These are phyloP conservation scores for Euptelea pleiosperma DNA, from an alignment of 164 flowering plant genomes.

Conservation along the genomic window DNA sequence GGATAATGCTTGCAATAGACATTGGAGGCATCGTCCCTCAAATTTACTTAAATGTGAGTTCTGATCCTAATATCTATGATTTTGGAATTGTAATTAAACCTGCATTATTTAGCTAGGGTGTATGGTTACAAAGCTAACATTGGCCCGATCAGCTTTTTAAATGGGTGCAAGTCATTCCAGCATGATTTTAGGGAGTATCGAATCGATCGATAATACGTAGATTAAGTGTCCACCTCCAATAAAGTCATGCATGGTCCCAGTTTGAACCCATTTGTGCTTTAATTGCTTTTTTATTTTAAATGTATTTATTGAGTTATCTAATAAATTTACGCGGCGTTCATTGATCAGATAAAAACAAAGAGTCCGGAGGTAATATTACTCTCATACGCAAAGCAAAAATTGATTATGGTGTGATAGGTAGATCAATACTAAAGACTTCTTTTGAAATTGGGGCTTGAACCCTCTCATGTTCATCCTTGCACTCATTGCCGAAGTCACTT, in stretches of 20 bases:
- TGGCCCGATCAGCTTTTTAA: too few species aligned
- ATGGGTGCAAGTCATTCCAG: too few species aligned
- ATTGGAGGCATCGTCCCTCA: slow-evolving; percentile 77
- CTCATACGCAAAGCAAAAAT: not conserved
- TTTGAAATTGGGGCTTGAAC: slow-evolving; percentile 79
- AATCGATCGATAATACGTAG: too few species aligned
- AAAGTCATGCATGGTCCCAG: too few species aligned
- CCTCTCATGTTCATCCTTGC: slow-evolving; percentile 87
- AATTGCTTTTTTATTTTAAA: too few species aligned
- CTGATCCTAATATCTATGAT: too few species aligned
- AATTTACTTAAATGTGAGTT: slow-evolving; percentile 58
- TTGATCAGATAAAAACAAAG: slow-evolving; percentile 63
- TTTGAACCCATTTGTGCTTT: too few species aligned
- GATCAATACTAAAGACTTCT: not conserved
- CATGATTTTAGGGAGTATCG: too few species aligned
- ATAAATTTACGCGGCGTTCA: slow-evolving; percentile 1
- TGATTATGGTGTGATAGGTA: not conserved
- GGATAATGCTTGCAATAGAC: slow-evolving; percentile 76
- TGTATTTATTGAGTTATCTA: not conserved
- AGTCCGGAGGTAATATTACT: slow-evolving; percentile 52
- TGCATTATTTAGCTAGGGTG: too few species aligned
- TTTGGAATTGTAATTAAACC: too few species aligned
- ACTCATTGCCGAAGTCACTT: slow-evolving; percentile 57
- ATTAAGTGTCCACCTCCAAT: too few species aligned
- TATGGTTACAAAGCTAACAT: too few species aligned